phyloP scores from a whole-genome alignment of 176 grass and related monocot species.

The Puya raimondii region DNA sequence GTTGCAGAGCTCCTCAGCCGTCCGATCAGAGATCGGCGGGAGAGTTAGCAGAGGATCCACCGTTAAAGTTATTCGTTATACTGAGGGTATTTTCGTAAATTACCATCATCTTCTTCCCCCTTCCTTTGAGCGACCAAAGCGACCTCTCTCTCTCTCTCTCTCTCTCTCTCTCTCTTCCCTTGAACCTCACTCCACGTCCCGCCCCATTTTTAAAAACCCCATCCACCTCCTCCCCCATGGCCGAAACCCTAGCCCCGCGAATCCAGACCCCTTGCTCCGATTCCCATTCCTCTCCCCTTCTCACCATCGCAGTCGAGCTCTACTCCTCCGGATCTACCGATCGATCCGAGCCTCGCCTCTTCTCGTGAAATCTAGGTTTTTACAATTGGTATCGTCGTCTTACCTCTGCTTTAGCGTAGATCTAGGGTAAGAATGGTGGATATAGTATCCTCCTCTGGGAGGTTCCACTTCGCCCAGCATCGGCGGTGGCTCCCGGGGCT shows the following conservation, averaged over 20 bases:
- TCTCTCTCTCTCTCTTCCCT: background rate
- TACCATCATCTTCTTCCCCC: background rate
- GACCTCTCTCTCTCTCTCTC: background rate
- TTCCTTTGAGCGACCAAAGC: background rate
- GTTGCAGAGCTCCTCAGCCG: background rate
- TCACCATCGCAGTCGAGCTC: background rate
- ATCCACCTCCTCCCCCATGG: background rate
- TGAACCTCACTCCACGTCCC: background rate
- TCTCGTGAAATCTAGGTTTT: slow-evolving; percentile 12
- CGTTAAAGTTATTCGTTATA: background rate
- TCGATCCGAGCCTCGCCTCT: slow-evolving; percentile 14
- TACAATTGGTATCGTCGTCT: background rate
- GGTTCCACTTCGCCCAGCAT: slow-evolving; percentile 23
- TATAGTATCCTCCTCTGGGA: background rate
- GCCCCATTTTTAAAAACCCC: background rate
- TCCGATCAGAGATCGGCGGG: background rate
- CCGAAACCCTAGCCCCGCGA: background rate
- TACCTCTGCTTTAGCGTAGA: slow-evolving; percentile 6
- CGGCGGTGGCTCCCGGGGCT: slow-evolving; percentile 27
- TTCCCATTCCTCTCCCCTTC: background rate
- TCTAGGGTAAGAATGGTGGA: slow-evolving; percentile 29
- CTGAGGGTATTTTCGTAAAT: background rate
- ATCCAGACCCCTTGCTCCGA: background rate
- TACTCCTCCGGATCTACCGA: slow-evolving; percentile 8
- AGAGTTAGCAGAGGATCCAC: background rate